Base-by-base conservation (phyloP, 176 grass and related monocot genomes). In the Raddia guianensis region DNA sequence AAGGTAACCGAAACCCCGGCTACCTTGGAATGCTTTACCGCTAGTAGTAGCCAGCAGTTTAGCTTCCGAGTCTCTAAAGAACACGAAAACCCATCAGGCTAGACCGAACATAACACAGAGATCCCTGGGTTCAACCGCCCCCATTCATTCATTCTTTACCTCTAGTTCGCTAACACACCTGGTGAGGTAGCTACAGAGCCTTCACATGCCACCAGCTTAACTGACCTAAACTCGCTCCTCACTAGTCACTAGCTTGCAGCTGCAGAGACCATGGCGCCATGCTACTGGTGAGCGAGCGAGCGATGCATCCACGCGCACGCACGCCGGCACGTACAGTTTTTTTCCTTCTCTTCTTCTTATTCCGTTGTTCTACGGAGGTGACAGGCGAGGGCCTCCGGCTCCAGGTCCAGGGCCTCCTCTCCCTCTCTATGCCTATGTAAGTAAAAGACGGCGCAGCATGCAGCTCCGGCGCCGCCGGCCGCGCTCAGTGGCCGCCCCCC, bases 401-500 rank as follows among this genome's bases (percentile, higher is more conserved):
- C 52, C 52, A 20, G 70, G 32, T 55, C 15, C 70, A 59, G 53
- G 18, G 34, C 35, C 72, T 45, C 68, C 46, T 50, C 47, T 15
- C 68, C 47, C 5, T 49, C 50, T 27, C 52, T 67, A 47, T n/a
- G 60, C 60, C 60, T 73, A 66, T n/a, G 60, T 45, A 44, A 56
- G 65, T 40, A 40, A 40, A 40, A 40, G 4, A 40, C 37, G 37
- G 37, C 2, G 37, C 37, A 83, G 5, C 49, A 66, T 52, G 8
- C 50, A 15, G 7, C 55, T 27, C 55, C 8, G 20, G 75, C 10
- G n/a, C 35, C 5, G 21, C 58, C 43, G 12, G 8, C 0, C 37
- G 51, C 32, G 46, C 49, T 92, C 83, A 98, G 75, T 98, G 95
- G 14, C 87, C 87, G 27, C 27, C 27, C 15, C 49, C 70, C 5